A percentile compares a stretch with the other conserved stretches of the same genome.
phyloP scores from a whole-genome alignment of 192 early-diverging fungal genomes.

The Coemansia sp. region DNA sequence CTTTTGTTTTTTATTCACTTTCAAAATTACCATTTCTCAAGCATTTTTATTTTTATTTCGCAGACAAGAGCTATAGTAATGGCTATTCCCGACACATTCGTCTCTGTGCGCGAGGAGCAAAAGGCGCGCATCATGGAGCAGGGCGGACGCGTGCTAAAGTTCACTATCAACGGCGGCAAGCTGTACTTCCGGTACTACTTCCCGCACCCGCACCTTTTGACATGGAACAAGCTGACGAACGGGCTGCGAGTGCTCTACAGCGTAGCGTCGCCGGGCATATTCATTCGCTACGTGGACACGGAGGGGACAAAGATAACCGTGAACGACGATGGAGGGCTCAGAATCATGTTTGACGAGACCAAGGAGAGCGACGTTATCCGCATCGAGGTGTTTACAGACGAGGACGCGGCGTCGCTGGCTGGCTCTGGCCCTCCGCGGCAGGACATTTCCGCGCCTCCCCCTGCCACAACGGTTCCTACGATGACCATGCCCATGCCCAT shows the following conservation, averaged over 20 bases:
- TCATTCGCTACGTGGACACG: constrained; percentile 41
- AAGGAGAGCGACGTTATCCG: constrained; percentile 29
- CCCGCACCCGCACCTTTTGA: constrained; percentile 36
- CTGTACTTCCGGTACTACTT: constrained; percentile 55
- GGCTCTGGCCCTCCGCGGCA: neutral
- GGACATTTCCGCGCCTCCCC: neutral
- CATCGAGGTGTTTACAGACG: constrained; percentile 38
- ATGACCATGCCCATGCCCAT: constrained; percentile 51
- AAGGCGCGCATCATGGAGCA: constrained; percentile 26
- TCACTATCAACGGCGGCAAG: constrained; percentile 51
- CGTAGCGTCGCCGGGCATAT: constrained; percentile 24
- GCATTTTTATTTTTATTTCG: neutral
- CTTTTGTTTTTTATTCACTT: constrained; percentile 1
- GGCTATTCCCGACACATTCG: constrained; percentile 10
- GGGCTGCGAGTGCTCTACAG: constrained; percentile 48
- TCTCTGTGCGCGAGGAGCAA: constrained; percentile 37
- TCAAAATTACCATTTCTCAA: neutral
- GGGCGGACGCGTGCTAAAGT: constrained; percentile 55
- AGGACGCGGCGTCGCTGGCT: constrained; percentile 1
- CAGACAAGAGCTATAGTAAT: constrained; percentile 13
- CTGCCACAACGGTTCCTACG: neutral
- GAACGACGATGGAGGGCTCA: constrained; percentile 45
- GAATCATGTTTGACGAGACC: constrained; percentile 53
- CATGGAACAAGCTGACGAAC: constrained; percentile 41
- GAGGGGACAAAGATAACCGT: constrained; percentile 45